phyloP scores from a whole-genome alignment of 2,329 filamentous ascomycete species.

The Sordariomycetes sp. region DNA sequence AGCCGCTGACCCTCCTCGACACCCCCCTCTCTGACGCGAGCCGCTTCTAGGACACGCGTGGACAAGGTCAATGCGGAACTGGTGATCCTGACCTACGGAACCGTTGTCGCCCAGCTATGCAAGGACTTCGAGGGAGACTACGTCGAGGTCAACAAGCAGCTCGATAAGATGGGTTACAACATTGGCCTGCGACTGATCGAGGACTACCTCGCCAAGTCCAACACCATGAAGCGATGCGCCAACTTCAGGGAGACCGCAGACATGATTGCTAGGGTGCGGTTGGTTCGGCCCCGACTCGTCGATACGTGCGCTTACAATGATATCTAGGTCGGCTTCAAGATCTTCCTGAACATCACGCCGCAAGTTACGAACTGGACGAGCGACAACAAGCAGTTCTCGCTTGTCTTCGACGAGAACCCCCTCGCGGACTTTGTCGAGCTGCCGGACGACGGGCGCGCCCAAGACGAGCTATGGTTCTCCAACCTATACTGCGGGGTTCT shows the following conservation, averaged over 20 bases:
- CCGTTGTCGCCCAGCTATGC: slow-evolving; percentile 91
- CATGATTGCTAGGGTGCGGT: slow-evolving; percentile 76
- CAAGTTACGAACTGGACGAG: slow-evolving; percentile 90
- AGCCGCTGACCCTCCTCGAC: neutral
- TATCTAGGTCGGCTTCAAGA: slow-evolving; percentile 86
- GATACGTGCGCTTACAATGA: slow-evolving; percentile 7
- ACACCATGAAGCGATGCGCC: slow-evolving; percentile 74
- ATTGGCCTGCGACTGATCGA: slow-evolving; percentile 94
- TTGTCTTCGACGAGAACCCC: slow-evolving; percentile 95
- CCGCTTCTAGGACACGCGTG: slow-evolving; percentile 62
- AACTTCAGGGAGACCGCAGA: slow-evolving; percentile 96
- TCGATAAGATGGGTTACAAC: slow-evolving; percentile 99
- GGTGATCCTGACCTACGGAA: slow-evolving; percentile 94
- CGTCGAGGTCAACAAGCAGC: slow-evolving; percentile 88
- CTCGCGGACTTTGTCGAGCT: slow-evolving; percentile 95
- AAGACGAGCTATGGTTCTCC: slow-evolving; percentile 97
- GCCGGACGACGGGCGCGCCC: slow-evolving; percentile 87
- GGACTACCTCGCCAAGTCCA: slow-evolving; percentile 93
- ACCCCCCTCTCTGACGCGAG: neutral
- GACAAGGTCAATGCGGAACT: slow-evolving; percentile 98
- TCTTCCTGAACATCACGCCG: slow-evolving; percentile 94
- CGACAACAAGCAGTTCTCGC: slow-evolving; percentile 92
- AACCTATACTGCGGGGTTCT: slow-evolving; percentile 94
- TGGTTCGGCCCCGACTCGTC: neutral
- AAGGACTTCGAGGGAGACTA: slow-evolving; percentile 95